Conservation (phyloP, 2,329 filamentous ascomycete species). For the Cladosporium velox region DNA sequence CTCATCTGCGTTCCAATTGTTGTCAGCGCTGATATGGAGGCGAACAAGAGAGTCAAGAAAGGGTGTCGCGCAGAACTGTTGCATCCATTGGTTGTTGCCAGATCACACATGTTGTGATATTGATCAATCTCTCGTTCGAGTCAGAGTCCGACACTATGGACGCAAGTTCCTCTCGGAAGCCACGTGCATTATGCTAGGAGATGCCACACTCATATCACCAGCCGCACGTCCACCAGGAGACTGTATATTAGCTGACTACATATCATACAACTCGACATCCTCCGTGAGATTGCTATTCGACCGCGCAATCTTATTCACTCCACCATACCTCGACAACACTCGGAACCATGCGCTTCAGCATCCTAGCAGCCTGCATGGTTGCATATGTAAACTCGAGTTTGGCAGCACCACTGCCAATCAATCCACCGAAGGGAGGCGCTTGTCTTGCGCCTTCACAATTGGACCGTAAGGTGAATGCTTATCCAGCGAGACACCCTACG, state of each 20-base stretch:
- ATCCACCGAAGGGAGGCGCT: background rate
- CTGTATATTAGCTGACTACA: background rate
- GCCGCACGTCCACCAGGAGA: background rate
- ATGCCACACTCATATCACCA: background rate
- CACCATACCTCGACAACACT: background rate
- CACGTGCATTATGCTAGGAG: background rate
- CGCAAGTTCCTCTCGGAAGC: background rate
- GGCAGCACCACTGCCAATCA: background rate
- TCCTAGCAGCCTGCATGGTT: background rate
- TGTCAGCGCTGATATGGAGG: background rate
- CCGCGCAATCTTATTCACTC: background rate
- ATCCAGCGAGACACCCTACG: background rate
- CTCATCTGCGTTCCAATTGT: background rate
- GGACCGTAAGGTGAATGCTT: background rate
- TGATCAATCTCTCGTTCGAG: background rate
- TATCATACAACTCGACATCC: background rate
- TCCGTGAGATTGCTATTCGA: background rate
- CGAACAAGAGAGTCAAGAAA: background rate
- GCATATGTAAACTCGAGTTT: background rate
- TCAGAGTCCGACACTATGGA: background rate
- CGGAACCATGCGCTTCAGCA: background rate
- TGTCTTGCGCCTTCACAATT: background rate
- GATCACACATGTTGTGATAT: background rate
- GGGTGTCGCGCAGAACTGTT: background rate
- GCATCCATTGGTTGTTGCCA: background rate